Conservation (phyloP, 805 yeast species). For the Candida fluviatilis region DNA sequence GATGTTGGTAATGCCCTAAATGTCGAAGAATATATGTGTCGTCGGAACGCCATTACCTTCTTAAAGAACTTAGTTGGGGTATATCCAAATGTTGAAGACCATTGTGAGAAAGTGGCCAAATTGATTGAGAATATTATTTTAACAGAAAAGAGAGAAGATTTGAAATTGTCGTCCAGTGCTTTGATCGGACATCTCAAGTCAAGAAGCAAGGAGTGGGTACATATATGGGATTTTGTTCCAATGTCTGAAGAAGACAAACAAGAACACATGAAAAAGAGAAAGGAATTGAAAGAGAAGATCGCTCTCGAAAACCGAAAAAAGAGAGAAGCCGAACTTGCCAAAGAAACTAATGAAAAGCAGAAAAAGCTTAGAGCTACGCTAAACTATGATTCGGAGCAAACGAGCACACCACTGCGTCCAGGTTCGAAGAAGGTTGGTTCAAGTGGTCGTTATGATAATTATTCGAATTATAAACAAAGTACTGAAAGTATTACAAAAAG, state of each 20-base stretch:
- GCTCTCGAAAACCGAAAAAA: constrained; percentile 14
- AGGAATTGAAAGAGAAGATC: constrained; percentile 18
- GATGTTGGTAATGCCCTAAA: constrained; percentile 41
- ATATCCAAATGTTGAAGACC: constrained; percentile 67
- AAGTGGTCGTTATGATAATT: constrained; percentile 28
- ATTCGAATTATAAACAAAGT: constrained; percentile 18
- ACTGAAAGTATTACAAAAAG: background rate
- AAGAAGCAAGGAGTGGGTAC: constrained; percentile 46
- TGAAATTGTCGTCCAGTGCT: constrained; percentile 73
- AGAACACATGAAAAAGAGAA: constrained; percentile 13
- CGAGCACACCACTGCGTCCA: constrained; percentile 4
- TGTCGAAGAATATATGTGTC: constrained; percentile 64
- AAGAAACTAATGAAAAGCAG: constrained; percentile 9
- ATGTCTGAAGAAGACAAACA: constrained; percentile 42
- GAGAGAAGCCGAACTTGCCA: constrained; percentile 8
- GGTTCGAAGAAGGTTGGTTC: constrained; percentile 5
- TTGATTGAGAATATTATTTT: constrained; percentile 45
- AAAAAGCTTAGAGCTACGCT: constrained; percentile 7
- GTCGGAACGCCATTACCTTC: constrained; percentile 76
- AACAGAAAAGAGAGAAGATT: constrained; percentile 70
- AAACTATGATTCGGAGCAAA: constrained; percentile 8
- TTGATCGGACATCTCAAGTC: constrained; percentile 62
- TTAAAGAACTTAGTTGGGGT: constrained; percentile 59
- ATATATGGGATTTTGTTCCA: constrained; percentile 53
- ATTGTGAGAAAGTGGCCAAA: constrained; percentile 49